Evolutionary conservation across 768 basidiomycete species (phyloP).

Genomic region (Auriscalpium vulgare): DNA sequence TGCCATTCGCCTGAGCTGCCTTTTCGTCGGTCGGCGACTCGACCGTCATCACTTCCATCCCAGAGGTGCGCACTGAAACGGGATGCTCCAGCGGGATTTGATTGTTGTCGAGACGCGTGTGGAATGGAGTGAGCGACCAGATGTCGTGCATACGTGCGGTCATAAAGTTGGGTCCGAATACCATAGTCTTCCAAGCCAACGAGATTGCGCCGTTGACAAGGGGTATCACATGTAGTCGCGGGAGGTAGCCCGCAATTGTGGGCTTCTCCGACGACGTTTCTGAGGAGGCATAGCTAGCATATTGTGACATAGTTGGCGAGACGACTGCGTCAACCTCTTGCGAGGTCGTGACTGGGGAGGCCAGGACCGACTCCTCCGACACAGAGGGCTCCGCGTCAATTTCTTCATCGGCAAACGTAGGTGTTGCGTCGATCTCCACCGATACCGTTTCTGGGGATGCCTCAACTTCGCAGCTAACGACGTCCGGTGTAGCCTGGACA

Average conservation of each 20-base stretch:
- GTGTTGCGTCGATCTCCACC: slow-evolving; percentile 46
- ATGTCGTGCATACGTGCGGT: slow-evolving; percentile 26
- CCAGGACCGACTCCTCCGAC: slow-evolving; percentile 25
- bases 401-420: slow-evolving; percentile 34
- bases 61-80: not conserved
- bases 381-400: slow-evolving; percentile 36
- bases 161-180: slow-evolving; percentile 25
- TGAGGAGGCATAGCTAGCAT: slow-evolving; percentile 11
- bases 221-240: slow-evolving; percentile 21
- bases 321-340: slow-evolving; percentile 15
- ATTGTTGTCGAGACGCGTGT: slow-evolving; percentile 3
- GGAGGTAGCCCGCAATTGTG: not conserved
- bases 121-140: slow-evolving; percentile 20
- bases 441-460: slow-evolving; percentile 31
- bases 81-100: not conserved
- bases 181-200: slow-evolving; percentile 24
- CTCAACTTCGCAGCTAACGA: slow-evolving; percentile 32
- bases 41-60: slow-evolving; percentile 5
- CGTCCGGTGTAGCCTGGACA: slow-evolving; percentile 30
- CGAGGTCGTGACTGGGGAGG: slow-evolving; percentile 17
- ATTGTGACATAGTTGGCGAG: slow-evolving; percentile 1
- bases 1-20: slow-evolving; percentile 7
- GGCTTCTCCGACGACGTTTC: slow-evolving; percentile 19
- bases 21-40: slow-evolving; percentile 1
- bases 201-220: slow-evolving; percentile 19